Evolutionary conservation across 176 grass and related monocot genomes (phyloP).

Genomic region (Musa troglodytarum): DNA sequence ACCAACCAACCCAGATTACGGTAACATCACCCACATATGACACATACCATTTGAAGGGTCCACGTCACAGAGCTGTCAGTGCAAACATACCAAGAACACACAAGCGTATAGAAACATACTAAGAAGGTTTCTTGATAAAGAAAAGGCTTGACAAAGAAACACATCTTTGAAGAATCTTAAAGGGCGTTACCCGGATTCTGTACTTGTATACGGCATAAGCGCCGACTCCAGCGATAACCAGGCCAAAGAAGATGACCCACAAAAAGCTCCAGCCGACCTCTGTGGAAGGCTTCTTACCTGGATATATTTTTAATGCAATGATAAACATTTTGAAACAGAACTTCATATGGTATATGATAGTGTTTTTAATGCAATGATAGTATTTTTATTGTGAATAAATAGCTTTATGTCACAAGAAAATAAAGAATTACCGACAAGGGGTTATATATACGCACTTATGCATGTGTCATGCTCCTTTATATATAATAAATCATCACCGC

Average conservation of each 20-base stretch:
- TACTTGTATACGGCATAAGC: constrained; percentile 90
- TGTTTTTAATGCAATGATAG: not conserved
- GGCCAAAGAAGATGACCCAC: constrained; percentile 75
- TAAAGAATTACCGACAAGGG: not conserved
- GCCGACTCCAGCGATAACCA: constrained; percentile 49
- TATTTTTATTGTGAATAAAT: not conserved
- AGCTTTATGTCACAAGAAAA: not conserved
- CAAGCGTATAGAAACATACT: no score
- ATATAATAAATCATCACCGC: constrained; percentile 65
- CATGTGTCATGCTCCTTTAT: constrained; percentile 94
- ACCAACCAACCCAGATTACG: no score
- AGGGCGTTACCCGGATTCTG: constrained; percentile 54
- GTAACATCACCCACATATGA: no score
- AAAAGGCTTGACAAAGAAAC: not conserved
- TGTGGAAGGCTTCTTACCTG: constrained; percentile 54
- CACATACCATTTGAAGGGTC: no score
- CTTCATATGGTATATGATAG: not conserved
- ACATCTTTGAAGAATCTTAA: not conserved
- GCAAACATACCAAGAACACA: no score
- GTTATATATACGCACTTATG: constrained; percentile 52
- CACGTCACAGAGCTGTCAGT: no score
- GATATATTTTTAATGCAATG: constrained; percentile 8
- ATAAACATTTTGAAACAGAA: not conserved
- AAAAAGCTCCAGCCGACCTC: constrained; percentile 72
- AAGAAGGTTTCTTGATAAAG: no score